Evolutionary conservation across 768 basidiomycete genomes (phyloP).

Genomic region (Leccinellum luteum): DNA sequence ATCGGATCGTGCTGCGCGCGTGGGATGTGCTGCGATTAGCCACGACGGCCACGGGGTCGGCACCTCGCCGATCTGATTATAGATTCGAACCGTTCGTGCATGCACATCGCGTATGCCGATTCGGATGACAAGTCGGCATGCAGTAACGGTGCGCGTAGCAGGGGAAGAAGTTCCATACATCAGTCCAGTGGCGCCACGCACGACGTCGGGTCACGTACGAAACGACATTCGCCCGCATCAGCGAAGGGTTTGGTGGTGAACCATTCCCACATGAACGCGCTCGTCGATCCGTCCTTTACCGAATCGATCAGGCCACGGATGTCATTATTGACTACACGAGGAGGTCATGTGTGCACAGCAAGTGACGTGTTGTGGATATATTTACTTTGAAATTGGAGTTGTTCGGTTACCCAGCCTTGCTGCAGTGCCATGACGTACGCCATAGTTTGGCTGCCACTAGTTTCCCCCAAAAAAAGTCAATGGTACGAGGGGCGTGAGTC

Average conservation of each 20-base stretch:
- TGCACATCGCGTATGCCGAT: neutral
- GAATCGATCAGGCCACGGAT: slow-evolving; percentile 80
- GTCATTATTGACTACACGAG: slow-evolving; percentile 68
- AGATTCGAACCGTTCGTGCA: neutral
- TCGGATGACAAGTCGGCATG: neutral
- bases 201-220: slow-evolving; percentile 49
- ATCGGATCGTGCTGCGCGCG: slow-evolving; percentile 48
- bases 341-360: neutral
- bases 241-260: slow-evolving; percentile 83
- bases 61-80: slow-evolving; percentile 69
- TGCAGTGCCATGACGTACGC: slow-evolving; percentile 92
- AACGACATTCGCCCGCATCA: slow-evolving; percentile 76
- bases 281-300: slow-evolving; percentile 85
- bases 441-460: slow-evolving; percentile 87
- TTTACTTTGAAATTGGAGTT: slow-evolving; percentile 76
- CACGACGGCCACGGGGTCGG: slow-evolving; percentile 97
- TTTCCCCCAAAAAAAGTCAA: neutral
- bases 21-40: slow-evolving; percentile 86
- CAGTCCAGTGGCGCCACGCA: neutral
- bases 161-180: neutral
- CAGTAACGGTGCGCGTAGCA: neutral
- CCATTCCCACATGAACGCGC: slow-evolving; percentile 96
- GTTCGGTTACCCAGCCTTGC: slow-evolving; percentile 71
- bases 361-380: slow-evolving; percentile 23
- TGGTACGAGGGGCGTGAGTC: neutral